Evolutionary conservation across 441 rosid species (phyloP).

Genomic region (Eruca vesicaria): DNA sequence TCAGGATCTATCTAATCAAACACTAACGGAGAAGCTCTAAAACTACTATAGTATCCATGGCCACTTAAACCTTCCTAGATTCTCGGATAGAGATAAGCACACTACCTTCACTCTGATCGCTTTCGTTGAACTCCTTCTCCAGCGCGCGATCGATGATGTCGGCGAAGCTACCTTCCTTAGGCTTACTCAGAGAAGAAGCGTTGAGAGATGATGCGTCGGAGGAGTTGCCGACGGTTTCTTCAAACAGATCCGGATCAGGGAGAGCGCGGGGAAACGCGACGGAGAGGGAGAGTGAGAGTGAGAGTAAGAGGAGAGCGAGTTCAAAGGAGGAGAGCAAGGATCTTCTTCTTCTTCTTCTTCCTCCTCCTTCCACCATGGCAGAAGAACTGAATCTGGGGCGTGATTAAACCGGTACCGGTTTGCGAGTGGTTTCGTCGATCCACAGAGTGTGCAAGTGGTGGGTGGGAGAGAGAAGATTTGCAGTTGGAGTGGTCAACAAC

Average conservation of each 20-base stretch:
- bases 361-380: conserved; percentile 42
- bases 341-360: conserved; percentile 17
- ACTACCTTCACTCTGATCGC: conserved; percentile 73
- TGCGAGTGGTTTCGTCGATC: not conserved
- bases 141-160: conserved; percentile 94
- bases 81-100: not conserved
- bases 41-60: not conserved
- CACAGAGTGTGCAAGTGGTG: conserved; percentile 19
- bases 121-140: conserved; percentile 86
- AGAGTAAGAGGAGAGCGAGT: conserved; percentile 26
- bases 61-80: not conserved
- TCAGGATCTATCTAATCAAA: not conserved
- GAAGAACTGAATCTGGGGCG: conserved; percentile 21
- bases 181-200: conserved; percentile 38
- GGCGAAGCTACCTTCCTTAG: conserved; percentile 80
- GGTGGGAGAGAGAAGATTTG: not conserved
- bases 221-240: conserved; percentile 26
- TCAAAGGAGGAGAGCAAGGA: conserved; percentile 1
- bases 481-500: conserved; percentile 12
- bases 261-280: conserved; percentile 34
- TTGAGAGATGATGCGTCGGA: conserved; percentile 28
- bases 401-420: conserved; percentile 30
- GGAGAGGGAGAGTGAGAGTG: conserved; percentile 32
- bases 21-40: not conserved
- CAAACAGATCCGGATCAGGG: conserved; percentile 39